Percentiles rank a stretch among this genome's conserved stretches.
Evolutionary conservation across 306 rosid genomes (phyloP).

Genomic region (Glycine latifolia): DNA sequence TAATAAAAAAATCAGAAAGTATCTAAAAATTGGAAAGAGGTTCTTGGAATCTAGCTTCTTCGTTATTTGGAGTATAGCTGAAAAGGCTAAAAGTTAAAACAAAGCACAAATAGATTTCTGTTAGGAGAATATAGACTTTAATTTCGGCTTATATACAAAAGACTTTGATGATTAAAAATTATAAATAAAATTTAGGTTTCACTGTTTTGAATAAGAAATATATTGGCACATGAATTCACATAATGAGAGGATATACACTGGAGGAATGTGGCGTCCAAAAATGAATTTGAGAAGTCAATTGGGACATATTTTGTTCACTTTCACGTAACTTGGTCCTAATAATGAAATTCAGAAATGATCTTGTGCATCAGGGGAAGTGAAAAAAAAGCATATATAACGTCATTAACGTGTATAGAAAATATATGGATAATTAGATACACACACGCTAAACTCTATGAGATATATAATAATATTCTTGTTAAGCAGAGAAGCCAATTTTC

Average conservation of each 20-base stretch:
- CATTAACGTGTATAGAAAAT: background rate
- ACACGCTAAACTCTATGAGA: background rate
- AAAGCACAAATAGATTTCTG: slow-evolving; percentile 13
- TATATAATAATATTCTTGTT: background rate
- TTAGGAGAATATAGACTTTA: slow-evolving; percentile 28
- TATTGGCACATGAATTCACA: slow-evolving; percentile 12
- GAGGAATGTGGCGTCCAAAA: slow-evolving; percentile 25
- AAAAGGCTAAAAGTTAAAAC: slow-evolving; percentile 34
- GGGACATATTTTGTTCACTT: slow-evolving; percentile 6
- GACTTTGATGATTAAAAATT: too few species aligned
- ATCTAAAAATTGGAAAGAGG: background rate
- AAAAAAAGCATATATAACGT: too few species aligned
- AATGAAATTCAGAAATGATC: background rate
- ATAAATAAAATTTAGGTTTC: background rate
- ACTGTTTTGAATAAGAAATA: slow-evolving; percentile 29
- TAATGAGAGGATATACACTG: background rate
- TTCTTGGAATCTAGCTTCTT: slow-evolving; percentile 3
- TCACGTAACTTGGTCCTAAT: background rate
- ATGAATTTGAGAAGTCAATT: slow-evolving; percentile 28
- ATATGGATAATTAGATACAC: slow-evolving; percentile 1
- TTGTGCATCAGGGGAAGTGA: background rate
- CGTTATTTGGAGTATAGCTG: slow-evolving; percentile 24
- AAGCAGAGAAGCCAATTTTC: background rate
- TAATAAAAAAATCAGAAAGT: too few species aligned
- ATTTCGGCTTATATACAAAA: background rate